These are phyloP conservation scores for Pichia sp. DNA, from an alignment of 1,139 yeast species.

Conservation along the genomic window DNA sequence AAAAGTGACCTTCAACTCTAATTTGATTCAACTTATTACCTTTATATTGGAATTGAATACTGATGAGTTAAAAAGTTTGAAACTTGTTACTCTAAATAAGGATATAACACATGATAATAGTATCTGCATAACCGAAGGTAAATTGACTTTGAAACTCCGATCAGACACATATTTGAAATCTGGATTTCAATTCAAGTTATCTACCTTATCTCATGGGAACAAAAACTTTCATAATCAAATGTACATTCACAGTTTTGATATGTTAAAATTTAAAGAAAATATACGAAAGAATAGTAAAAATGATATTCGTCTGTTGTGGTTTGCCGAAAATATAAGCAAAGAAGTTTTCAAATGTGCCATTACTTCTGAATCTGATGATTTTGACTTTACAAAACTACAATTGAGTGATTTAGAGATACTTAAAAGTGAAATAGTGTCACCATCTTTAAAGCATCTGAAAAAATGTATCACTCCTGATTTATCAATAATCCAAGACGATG, in stretches of 20 bases:
- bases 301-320: conserved; percentile 35
- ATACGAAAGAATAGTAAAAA: conserved; percentile 20
- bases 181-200: conserved; percentile 28
- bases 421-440: background rate
- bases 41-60: conserved; percentile 1
- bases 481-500: conserved; percentile 16
- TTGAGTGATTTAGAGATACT: background rate
- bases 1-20: background rate
- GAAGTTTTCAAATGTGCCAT: conserved; percentile 11
- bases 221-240: conserved; percentile 18
- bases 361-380: background rate
- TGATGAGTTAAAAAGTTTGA: conserved; percentile 1
- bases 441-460: background rate
- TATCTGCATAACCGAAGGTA: conserved; percentile 28
- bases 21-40: background rate
- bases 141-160: conserved; percentile 29
- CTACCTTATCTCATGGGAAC: conserved; percentile 22
- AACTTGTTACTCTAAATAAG: conserved; percentile 12
- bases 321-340: conserved; percentile 26
- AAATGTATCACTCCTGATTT: conserved; percentile 18
- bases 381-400: background rate
- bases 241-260: conserved; percentile 21
- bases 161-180: conserved; percentile 28
- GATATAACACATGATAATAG: conserved; percentile 31
- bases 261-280: conserved; percentile 13